Base-by-base conservation (phyloP, 2,329 filamentous ascomycete species). In the Triangularia verruculosa region DNA sequence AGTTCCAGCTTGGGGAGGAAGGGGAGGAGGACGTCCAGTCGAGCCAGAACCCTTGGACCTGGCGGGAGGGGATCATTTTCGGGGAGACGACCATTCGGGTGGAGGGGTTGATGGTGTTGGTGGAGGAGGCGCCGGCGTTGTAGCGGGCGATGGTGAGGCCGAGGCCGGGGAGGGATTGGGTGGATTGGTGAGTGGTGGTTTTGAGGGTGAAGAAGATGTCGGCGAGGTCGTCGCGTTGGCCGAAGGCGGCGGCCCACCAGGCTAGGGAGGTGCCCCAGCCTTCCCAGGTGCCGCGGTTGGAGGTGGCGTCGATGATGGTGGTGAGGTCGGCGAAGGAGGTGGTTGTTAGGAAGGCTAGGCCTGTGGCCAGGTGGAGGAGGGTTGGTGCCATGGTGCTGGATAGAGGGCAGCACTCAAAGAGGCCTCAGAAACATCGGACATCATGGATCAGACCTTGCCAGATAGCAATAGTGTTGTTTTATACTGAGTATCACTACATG, bases 181-280 rank as follows among this genome's bases (percentile, higher is more conserved):
- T n/a, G n/a, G 72, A 73, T 30, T 70, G 70, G 59, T 74, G 73
- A 0, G 64, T 68, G 0, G 71, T 74, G 9, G 69, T 66, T 15
- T 74, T 69, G n/a, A 72, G 70, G 5, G 72, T 75, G 70, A 80
- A 80, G 66, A 80, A 78, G 57, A 77, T 71, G 60, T 76, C 69
- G 57, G 78, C 75, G 9, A 80, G 73, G 68, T 80, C 78, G 30
- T 78, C 74, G 47, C 74, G 72, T 34, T 73, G 70, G 4, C 78
- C 78, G 61, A 80, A 80, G 3, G 72, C 72, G 30, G 71, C 73
- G 1, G 76, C 78, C 78, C 78, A 80, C 78, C 78, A 80, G 8
- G 78, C 77, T 1, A 80, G 72, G 12, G 76, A 78, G 0, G 75
- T 75, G 12, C 78, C 78, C 77, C 77, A 80, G 57, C 78, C 78